Conservation (phyloP, 306 rosid species). For the Pyrus betulifolia region DNA sequence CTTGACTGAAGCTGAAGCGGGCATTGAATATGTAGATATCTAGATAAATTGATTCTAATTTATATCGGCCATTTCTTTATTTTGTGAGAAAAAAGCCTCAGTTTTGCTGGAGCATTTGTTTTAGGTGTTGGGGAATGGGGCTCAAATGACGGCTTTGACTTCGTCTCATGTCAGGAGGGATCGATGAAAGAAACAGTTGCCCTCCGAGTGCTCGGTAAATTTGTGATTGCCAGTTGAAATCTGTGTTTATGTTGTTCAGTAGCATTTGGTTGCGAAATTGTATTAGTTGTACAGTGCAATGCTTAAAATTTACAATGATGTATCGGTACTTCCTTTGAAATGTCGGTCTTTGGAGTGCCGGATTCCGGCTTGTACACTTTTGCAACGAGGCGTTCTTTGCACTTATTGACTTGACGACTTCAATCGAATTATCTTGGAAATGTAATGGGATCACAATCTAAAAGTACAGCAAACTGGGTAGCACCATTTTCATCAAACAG, state of each 20-base stretch:
- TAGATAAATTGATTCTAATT: slow-evolving; percentile 15
- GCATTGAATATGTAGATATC: slow-evolving; percentile 56
- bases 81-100: neutral
- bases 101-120: neutral
- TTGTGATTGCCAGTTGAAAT: neutral
- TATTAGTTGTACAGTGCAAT: neutral
- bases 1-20: slow-evolving; percentile 85
- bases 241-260: neutral
- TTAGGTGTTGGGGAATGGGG: neutral
- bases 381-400: no score
- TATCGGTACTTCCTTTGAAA: no score
- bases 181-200: neutral
- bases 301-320: neutral
- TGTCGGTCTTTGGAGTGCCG: no score
- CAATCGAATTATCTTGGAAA: no score
- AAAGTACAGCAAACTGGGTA: no score
- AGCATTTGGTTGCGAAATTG: neutral
- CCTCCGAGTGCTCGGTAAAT: neutral
- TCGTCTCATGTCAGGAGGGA: neutral
- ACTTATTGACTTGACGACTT: no score
- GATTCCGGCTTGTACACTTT: no score
- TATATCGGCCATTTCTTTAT: neutral
- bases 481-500: no score
- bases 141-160: neutral
- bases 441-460: no score